Percentiles rank a stretch among this genome's conserved stretches.
phyloP scores from a whole-genome alignment of 495 filamentous ascomycete species.

The Talaromyces trachyspermus region DNA sequence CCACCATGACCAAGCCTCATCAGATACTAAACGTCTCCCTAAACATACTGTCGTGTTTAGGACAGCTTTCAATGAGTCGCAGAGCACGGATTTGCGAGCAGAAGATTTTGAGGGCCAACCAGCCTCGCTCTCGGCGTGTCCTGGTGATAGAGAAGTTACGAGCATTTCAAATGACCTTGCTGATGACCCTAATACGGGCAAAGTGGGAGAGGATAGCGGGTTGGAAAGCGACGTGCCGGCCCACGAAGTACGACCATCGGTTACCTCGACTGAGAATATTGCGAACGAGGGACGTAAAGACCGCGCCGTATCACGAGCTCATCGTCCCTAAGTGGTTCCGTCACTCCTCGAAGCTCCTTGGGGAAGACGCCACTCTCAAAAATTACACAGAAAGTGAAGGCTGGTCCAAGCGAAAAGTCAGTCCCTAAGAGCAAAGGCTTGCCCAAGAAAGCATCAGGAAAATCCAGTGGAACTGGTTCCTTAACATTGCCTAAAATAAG shows the following conservation, averaged over 20 bases:
- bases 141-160: neutral
- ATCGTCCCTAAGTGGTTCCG: conserved; percentile 9
- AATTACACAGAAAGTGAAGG: conserved; percentile 31
- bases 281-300: conserved; percentile 3
- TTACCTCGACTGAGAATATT: neutral
- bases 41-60: conserved; percentile 39
- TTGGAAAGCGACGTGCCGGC: neutral
- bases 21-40: conserved; percentile 18
- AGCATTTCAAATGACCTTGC: neutral
- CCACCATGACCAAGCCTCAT: conserved; percentile 26
- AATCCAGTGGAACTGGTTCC: neutral
- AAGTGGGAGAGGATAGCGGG: neutral
- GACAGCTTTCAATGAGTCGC: conserved; percentile 37
- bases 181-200: neutral
- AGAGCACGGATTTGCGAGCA: conserved; percentile 27
- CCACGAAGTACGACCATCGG: neutral
- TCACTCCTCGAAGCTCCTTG: conserved; percentile 13
- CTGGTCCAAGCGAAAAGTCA: conserved; percentile 18
- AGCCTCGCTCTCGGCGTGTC: neutral
- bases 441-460: conserved; percentile 11
- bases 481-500: neutral
- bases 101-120: neutral
- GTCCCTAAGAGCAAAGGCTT: conserved; percentile 17
- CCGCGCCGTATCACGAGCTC: conserved; percentile 5
- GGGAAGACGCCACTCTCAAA: conserved; percentile 26